phyloP scores from a whole-genome alignment of 352 stramenopile species.

The Pythium vanterpoolii region DNA sequence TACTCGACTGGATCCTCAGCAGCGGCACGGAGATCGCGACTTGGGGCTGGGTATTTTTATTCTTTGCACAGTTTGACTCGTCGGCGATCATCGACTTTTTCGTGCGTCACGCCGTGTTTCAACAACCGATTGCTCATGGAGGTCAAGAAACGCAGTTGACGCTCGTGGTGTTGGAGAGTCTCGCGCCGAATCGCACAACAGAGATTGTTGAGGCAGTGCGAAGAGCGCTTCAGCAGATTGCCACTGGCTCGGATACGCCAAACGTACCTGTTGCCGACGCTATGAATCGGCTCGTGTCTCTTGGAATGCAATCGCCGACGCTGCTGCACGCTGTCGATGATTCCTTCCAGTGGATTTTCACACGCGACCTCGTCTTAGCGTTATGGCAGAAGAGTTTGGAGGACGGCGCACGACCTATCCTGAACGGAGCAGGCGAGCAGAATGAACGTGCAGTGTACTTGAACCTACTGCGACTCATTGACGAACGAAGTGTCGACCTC shows the following conservation, averaged over 20 bases:
- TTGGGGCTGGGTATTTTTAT: slow-evolving; percentile 41
- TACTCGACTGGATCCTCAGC: slow-evolving; percentile 45
- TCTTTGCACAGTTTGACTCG: slow-evolving; percentile 44
- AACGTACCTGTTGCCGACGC: background rate
- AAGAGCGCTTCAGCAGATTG: slow-evolving; percentile 34
- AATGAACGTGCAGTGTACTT: background rate
- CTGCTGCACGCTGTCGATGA: slow-evolving; percentile 47
- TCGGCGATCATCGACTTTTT: slow-evolving; percentile 47
- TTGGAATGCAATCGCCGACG: slow-evolving; percentile 32
- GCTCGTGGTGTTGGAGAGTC: slow-evolving; percentile 32
- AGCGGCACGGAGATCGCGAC: background rate
- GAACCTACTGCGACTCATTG: slow-evolving; percentile 2
- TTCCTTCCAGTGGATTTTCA: slow-evolving; percentile 64
- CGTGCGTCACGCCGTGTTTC: slow-evolving; percentile 30
- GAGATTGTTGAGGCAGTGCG: slow-evolving; percentile 51
- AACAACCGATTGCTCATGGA: background rate
- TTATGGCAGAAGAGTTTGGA: slow-evolving; percentile 18
- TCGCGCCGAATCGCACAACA: slow-evolving; percentile 30
- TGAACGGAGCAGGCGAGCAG: slow-evolving; percentile 2
- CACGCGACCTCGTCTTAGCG: slow-evolving; percentile 35
- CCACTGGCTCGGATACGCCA: background rate
- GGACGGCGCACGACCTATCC: background rate
- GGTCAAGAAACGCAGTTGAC: background rate
- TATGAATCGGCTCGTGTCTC: slow-evolving; percentile 23
- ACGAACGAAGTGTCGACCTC: slow-evolving; percentile 4